These are phyloP conservation scores for Clonostachys rhizophaga DNA, from an alignment of 2,329 filamentous ascomycete species.

Conservation along the genomic window DNA sequence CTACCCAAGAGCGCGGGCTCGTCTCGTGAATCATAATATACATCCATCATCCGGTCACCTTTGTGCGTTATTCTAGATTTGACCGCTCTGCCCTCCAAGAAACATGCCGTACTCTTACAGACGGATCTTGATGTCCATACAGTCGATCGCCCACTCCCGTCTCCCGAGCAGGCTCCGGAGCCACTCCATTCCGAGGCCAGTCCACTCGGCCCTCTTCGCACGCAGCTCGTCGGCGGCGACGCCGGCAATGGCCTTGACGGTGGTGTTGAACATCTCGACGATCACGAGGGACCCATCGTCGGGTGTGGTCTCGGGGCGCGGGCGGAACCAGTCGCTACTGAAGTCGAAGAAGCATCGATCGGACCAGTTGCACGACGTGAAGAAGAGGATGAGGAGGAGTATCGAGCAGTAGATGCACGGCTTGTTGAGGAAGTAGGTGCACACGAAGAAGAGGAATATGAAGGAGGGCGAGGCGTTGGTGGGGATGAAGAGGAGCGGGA, in stretches of 20 bases:
- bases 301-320: slow-evolving; percentile 37
- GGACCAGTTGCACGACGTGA: slow-evolving; percentile 86
- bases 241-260: slow-evolving; percentile 61
- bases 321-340: slow-evolving; percentile 86
- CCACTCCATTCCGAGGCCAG: slow-evolving; percentile 80
- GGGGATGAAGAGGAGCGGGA: slow-evolving; percentile 83
- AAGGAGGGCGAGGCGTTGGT: slow-evolving; percentile 82
- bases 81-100: background rate
- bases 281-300: slow-evolving; percentile 41
- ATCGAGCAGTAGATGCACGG: slow-evolving; percentile 98
- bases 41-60: background rate
- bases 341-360: slow-evolving; percentile 93
- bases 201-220: slow-evolving; percentile 59
- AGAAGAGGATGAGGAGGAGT: slow-evolving; percentile 89
- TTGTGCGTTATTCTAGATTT: background rate
- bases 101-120: slow-evolving; percentile 36
- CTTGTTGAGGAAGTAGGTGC: slow-evolving; percentile 93
- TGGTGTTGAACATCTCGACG: slow-evolving; percentile 61
- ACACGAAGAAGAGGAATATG: slow-evolving; percentile 83
- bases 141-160: slow-evolving; percentile 87
- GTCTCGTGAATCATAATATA: too few species aligned
- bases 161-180: slow-evolving; percentile 74
- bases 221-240: slow-evolving; percentile 60
- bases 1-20: too few species aligned
- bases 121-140: slow-evolving; percentile 81